Percentiles rank a stretch among this genome's conserved stretches.
These are phyloP conservation scores for Botryotinia globosa DNA, from an alignment of 2,329 filamentous ascomycete species.

Conservation along the genomic window DNA sequence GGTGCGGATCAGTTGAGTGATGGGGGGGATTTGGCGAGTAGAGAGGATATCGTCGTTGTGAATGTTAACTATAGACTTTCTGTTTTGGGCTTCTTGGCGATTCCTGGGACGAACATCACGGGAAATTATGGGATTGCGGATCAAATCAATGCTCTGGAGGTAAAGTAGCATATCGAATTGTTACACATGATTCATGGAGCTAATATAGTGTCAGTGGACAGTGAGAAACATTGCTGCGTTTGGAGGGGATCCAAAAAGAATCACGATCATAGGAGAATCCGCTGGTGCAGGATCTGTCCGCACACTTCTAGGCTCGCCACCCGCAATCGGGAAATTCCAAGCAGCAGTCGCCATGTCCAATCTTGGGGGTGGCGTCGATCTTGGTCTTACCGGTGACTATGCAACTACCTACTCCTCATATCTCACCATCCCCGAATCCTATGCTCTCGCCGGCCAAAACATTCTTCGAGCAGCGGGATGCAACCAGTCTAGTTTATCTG, in stretches of 20 bases:
- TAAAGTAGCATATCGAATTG: constrained; percentile 21
- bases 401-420: constrained; percentile 54
- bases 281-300: constrained; percentile 51
- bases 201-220: constrained; percentile 43
- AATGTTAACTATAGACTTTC: constrained; percentile 35
- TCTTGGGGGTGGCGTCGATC: constrained; percentile 49
- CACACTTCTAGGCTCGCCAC: constrained; percentile 47
- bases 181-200: not conserved
- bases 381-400: constrained; percentile 48
- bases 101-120: constrained; percentile 49
- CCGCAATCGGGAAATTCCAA: constrained; percentile 47
- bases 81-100: constrained; percentile 42
- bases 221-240: constrained; percentile 46
- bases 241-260: constrained; percentile 46
- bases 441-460: constrained; percentile 46
- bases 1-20: constrained; percentile 32
- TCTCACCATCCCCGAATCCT: constrained; percentile 50
- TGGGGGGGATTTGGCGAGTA: constrained; percentile 33
- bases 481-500: constrained; percentile 42
- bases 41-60: constrained; percentile 36
- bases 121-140: constrained; percentile 54
- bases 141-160: constrained; percentile 48
- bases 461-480: constrained; percentile 50
- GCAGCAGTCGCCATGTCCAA: constrained; percentile 51
- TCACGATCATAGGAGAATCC: constrained; percentile 51